Percentiles rank a stretch among this genome's conserved stretches.
Conservation (phyloP, 345 rosid genomes). For the Pugionium cornutum region DNA sequence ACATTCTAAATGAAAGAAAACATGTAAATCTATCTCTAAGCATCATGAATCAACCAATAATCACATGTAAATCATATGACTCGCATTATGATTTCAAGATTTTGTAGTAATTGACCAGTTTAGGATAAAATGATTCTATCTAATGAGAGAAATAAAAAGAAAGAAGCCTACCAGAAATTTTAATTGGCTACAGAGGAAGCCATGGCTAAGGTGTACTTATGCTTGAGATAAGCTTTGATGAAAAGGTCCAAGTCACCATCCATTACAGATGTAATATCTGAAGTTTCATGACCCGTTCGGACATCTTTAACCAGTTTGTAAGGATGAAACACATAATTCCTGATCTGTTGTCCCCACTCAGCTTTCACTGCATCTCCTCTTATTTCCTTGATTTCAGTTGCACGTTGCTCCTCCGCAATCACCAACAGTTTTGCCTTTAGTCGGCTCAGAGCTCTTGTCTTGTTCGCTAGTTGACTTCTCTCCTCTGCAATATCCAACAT, state of each 20-base stretch:
- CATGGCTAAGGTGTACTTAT: conserved; percentile 57
- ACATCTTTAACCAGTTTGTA: conserved; percentile 95
- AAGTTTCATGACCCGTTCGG: conserved; percentile 72
- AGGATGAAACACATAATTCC: conserved; percentile 95
- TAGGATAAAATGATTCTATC: conserved; percentile 20
- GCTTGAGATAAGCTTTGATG: conserved; percentile 89
- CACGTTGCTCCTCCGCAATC: conserved; percentile 90
- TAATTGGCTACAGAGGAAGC: conserved; percentile 40
- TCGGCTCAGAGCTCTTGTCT: conserved; percentile 76
- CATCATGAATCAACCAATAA: no score
- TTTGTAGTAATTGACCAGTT: no score
- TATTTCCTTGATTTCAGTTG: conserved; percentile 86
- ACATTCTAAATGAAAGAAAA: no score
- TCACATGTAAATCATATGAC: no score
- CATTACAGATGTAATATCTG: conserved; percentile 86
- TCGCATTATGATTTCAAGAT: no score
- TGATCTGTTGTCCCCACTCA: conserved; percentile 96
- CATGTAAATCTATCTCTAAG: no score
- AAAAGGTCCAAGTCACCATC: conserved; percentile 89
- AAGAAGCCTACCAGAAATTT: conserved; percentile 14
- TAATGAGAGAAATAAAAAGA: no score
- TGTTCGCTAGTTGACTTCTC: conserved; percentile 86
- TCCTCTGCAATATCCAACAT: conserved; percentile 57
- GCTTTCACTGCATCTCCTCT: conserved; percentile 95
- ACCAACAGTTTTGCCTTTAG: conserved; percentile 86